Base-by-base conservation (phyloP, 2,329 filamentous ascomycete genomes). In the Rutstroemia sydowiana region DNA sequence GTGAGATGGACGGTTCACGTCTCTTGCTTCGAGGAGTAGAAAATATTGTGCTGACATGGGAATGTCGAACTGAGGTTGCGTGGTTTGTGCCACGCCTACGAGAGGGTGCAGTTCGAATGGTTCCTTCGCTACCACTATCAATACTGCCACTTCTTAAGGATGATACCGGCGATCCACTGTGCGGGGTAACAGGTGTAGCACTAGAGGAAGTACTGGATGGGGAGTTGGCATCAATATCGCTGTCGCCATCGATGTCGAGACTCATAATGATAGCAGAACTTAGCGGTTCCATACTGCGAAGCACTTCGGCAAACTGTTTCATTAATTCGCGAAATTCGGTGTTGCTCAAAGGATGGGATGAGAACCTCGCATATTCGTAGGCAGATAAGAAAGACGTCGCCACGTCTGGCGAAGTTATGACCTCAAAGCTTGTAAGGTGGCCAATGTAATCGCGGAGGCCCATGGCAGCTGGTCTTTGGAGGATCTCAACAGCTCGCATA, bases 321-420 rank as follows among this genome's bases (percentile, higher is more conserved):
- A 96, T 96, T 28, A 96, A 73, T 20, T 77, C 71, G 34, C 86
- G 77, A 65, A 98, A 97, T 47, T 85, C 77, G 0, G 70, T 63
- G 59, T 91, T 85, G 2, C 80, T 77, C 3, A 95, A 72, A 1
- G 85, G 78, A 5, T 74, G 72, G 0, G 78, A 79, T 2, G 88
- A 91, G 70, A 95, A 98, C 37, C 92, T 84, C 2, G 90, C 89
- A 52, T 79, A 75, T 70, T 97, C 93, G 69, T 96, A 98, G 18
- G 80, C 72, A 1, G 76, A 69, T 18, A 96, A 70, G 64, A 97
- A 98, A 2, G 71, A 68, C 63, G 14, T 73, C 71, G 20, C 78
- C 60, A n/a, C 70, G 65, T 13, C 70, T 57, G 67, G 81, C 66
- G 58, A 75, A 59, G 66, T 83, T n/a, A 84, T 62, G 5, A 95